Percentiles rank a stretch among this genome's conserved stretches.
phyloP scores from a whole-genome alignment of 306 rosid genomes.

The Fragaria nilgerrensis region DNA sequence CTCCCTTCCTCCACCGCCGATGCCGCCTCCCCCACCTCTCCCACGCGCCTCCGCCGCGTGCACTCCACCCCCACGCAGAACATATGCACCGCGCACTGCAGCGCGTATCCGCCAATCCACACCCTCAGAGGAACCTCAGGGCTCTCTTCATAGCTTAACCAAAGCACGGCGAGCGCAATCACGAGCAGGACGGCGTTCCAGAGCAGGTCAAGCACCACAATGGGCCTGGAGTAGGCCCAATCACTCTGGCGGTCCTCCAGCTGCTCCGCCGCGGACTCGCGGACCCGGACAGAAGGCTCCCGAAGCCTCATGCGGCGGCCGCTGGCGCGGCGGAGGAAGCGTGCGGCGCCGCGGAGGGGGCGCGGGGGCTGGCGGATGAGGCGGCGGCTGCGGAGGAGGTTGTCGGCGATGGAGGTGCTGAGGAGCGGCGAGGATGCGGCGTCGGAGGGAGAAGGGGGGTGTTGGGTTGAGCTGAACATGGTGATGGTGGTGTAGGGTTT shows the following conservation, averaged over 20 bases:
- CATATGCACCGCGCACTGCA: slow-evolving; percentile 63
- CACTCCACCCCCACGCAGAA: slow-evolving; percentile 54
- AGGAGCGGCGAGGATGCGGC: slow-evolving; percentile 61
- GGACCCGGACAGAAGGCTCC: slow-evolving; percentile 76
- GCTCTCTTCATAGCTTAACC: slow-evolving; percentile 45
- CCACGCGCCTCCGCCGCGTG: slow-evolving; percentile 32
- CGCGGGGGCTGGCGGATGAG: slow-evolving; percentile 37
- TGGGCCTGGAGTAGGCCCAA: slow-evolving; percentile 89
- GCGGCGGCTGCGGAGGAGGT: slow-evolving; percentile 44
- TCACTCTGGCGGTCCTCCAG: slow-evolving; percentile 91
- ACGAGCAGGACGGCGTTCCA: slow-evolving; percentile 71
- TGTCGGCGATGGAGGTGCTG: slow-evolving; percentile 26
- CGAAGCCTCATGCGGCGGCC: slow-evolving; percentile 81
- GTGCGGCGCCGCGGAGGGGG: slow-evolving; percentile 55
- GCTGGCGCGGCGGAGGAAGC: slow-evolving; percentile 70
- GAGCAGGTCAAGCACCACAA: slow-evolving; percentile 58
- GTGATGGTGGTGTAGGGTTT: not conserved
- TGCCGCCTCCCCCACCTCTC: not conserved
- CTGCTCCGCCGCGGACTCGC: slow-evolving; percentile 95
- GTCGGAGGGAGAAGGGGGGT: slow-evolving; percentile 28
- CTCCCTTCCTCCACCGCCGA: slow-evolving; percentile 20
- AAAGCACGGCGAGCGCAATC: slow-evolving; percentile 43
- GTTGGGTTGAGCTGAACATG: slow-evolving; percentile 45
- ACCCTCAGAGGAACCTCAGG: slow-evolving; percentile 71
- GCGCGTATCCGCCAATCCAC: slow-evolving; percentile 71